Base-by-base conservation (phyloP, 2,329 filamentous ascomycete genomes). In the Ceratocystis cubensis region DNA sequence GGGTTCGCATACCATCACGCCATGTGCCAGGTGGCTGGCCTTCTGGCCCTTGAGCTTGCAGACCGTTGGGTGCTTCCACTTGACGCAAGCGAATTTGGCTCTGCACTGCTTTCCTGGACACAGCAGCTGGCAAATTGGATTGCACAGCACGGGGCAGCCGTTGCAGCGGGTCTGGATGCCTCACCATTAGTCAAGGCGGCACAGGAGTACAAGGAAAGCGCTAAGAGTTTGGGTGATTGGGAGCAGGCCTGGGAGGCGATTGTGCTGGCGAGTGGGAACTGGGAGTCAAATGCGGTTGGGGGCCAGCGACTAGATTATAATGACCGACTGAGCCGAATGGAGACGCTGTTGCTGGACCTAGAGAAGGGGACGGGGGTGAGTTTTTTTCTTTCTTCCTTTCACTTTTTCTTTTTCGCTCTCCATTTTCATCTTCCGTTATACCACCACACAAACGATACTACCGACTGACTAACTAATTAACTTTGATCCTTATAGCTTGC, bases 1-100 rank as follows among this genome's bases (percentile, higher is more conserved):
- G 86, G 83, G 1, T 96, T 96, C 72, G 75, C 81, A 10, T 94
- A 96, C 73, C 94, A 97, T 76, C 82, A 81, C 50, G 76, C 88
- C 5, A 82, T 97, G 68, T 89, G 85, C 10, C 86, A 96, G 75
- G 79, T 97, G 50, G 87, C 90, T 75, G 85, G 85, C 0, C 79
- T 97, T 2, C 78, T 97, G n/a, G 82, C 94, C 65, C 83, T 96
- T 22, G 92, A 97, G 71, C 81, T 96, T 13, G 81, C 88, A 1
- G 91, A 96, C 72, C 84, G 85, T 22, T 87, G 89, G 13, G 81
- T 97, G 67, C 73, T 96, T 30, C 91, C 92, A 0, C 91, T 95
- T 70, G 89, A 96, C 73, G 79, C 96, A 74, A 76, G 81, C 28
- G 82, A 83, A 41, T 97, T 96, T 73, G 88, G 87, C 13, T 75